Conservation (phyloP, 108 stramenopile species). For the Epithemia pelagica region DNA sequence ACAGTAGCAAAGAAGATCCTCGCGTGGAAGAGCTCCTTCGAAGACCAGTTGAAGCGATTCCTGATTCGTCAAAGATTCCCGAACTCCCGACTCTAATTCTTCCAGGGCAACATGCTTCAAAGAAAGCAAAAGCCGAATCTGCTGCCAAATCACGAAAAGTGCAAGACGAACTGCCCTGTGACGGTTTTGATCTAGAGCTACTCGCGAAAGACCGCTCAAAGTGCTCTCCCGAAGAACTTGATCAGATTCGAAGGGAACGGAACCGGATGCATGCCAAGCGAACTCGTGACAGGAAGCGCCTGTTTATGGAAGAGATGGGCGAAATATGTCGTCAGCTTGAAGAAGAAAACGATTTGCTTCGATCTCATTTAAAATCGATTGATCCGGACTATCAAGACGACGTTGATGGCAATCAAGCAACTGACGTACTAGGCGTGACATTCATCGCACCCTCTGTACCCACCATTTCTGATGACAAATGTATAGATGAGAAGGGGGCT, state of each 20-base stretch:
- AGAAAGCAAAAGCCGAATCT: conserved; percentile 27
- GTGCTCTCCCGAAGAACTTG: conserved; percentile 76
- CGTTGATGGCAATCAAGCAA: conserved; percentile 2
- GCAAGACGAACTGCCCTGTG: conserved; percentile 40
- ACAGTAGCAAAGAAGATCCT: conserved; percentile 43
- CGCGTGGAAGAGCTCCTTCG: conserved; percentile 48
- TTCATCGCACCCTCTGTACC: neutral
- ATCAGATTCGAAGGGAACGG: conserved; percentile 76
- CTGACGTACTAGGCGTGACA: conserved; percentile 9
- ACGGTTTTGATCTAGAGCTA: conserved; percentile 81
- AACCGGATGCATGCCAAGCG: conserved; percentile 92
- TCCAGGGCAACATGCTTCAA: conserved; percentile 62
- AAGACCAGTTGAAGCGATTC: conserved; percentile 60
- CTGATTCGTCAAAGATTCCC: conserved; percentile 66
- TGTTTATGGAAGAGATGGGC: conserved; percentile 82
- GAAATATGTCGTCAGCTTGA: conserved; percentile 67
- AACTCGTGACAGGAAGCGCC: conserved; percentile 76
- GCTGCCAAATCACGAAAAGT: conserved; percentile 1
- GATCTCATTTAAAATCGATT: conserved; percentile 33
- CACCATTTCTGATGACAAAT: neutral
- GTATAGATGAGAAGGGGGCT: neutral
- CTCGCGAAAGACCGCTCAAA: conserved; percentile 72
- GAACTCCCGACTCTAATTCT: conserved; percentile 71
- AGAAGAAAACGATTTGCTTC: conserved; percentile 59
- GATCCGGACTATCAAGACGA: conserved; percentile 4